phyloP scores from a whole-genome alignment of 345 rosid genomes.

The Arabis alpina region DNA sequence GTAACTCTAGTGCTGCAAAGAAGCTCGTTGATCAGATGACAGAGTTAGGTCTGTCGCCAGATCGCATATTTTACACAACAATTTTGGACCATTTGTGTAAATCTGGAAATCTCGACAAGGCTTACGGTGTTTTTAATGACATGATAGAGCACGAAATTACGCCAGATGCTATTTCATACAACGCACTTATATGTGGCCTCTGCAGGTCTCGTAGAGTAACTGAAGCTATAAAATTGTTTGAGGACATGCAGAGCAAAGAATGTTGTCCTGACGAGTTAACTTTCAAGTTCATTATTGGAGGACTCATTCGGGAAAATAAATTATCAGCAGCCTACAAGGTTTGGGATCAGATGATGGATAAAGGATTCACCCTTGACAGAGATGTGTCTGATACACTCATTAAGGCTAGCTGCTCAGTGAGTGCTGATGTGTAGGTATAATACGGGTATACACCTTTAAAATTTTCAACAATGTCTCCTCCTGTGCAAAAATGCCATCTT shows the following conservation, averaged over 20 bases:
- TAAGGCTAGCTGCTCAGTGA: constrained; percentile 41
- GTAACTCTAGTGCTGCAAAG: constrained; percentile 59
- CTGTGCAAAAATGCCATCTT: constrained; percentile 22
- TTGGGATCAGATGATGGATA: constrained; percentile 99
- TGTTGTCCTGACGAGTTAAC: constrained; percentile 79
- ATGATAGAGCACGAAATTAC: constrained; percentile 72
- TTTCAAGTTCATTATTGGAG: constrained; percentile 79
- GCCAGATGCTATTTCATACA: constrained; percentile 80
- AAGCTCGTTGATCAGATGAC: constrained; percentile 75
- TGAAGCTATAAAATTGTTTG: constrained; percentile 66
- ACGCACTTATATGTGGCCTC: constrained; percentile 78
- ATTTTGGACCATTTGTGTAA: constrained; percentile 79
- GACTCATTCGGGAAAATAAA: constrained; percentile 69
- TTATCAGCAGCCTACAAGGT: constrained; percentile 65
- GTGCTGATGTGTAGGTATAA: constrained; percentile 32
- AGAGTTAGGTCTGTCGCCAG: constrained; percentile 60
- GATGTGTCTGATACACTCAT: constrained; percentile 69
- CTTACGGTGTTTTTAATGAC: constrained; percentile 61
- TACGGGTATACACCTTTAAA: constrained; percentile 4
- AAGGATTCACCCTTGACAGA: constrained; percentile 89
- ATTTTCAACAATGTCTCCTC: constrained; percentile 10
- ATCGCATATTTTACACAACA: constrained; percentile 78
- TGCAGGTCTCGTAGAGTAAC: constrained; percentile 65
- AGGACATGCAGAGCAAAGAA: constrained; percentile 74
- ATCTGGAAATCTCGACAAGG: constrained; percentile 70